A percentile compares a stretch with the other conserved stretches of the same genome.
These are phyloP conservation scores for Fusarium sp. DNA, from an alignment of 2,329 filamentous ascomycete species.

Conservation along the genomic window DNA sequence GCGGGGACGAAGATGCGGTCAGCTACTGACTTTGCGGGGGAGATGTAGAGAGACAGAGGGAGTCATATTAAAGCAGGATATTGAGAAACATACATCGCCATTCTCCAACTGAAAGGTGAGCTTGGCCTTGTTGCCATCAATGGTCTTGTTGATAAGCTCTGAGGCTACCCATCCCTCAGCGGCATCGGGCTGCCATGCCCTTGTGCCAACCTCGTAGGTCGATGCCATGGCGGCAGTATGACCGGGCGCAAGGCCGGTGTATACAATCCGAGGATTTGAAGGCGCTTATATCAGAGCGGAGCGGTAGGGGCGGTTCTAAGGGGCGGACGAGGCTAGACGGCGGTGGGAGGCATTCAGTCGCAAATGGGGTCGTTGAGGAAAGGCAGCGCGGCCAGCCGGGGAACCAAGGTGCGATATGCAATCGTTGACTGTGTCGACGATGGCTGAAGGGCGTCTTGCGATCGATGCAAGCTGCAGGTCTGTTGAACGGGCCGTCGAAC, in stretches of 20 bases:
- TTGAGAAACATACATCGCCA: constrained; percentile 77
- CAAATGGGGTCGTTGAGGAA: constrained; percentile 30
- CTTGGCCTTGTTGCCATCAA: constrained; percentile 87
- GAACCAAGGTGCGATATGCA: constrained; percentile 7
- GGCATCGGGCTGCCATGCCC: constrained; percentile 97
- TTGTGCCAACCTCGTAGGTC: constrained; percentile 94
- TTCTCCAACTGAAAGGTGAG: constrained; percentile 91
- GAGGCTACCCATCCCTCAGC: constrained; percentile 98
- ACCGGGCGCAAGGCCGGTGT: constrained; percentile 43
- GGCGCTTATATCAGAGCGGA: constrained; percentile 40
- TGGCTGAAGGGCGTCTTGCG: constrained; percentile 25
- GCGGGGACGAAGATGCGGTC: constrained; percentile 22
- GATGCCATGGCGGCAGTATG: constrained; percentile 78
- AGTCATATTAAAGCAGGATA: not conserved
- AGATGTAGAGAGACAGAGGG: not conserved
- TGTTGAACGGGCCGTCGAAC: constrained; percentile 22
- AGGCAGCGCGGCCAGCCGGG: constrained; percentile 36
- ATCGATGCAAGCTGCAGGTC: constrained; percentile 23
- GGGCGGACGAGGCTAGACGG: constrained; percentile 36
- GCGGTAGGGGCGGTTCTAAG: constrained; percentile 37
- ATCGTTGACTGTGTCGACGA: constrained; percentile 18
- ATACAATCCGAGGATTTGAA: constrained; percentile 16
- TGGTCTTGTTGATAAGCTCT: constrained; percentile 87
- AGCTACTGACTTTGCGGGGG: constrained; percentile 10
- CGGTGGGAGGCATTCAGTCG: constrained; percentile 47